These are phyloP conservation scores for Backusella luteola DNA, from an alignment of 192 early-diverging fungal species.

Conservation along the genomic window DNA sequence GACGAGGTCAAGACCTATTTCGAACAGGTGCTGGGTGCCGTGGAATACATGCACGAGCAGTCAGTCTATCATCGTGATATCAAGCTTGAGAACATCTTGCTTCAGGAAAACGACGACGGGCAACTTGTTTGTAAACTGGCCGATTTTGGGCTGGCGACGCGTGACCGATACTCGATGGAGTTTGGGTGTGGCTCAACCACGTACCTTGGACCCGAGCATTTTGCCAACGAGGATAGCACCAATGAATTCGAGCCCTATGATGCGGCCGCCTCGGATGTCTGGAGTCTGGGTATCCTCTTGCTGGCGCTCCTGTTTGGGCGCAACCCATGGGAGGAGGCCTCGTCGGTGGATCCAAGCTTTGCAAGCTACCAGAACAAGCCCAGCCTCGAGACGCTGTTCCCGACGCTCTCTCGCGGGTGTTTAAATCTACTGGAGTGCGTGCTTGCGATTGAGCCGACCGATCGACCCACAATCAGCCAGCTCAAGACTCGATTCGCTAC, in stretches of 20 bases:
- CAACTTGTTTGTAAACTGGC: slow-evolving; percentile 59
- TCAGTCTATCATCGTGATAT: slow-evolving; percentile 92
- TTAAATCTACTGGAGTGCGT: slow-evolving; percentile 41
- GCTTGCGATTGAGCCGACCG: slow-evolving; percentile 44
- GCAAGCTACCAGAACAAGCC: slow-evolving; percentile 46
- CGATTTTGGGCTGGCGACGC: slow-evolving; percentile 92
- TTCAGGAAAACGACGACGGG: slow-evolving; percentile 24
- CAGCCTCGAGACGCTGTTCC: slow-evolving; percentile 43
- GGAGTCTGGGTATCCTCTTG: slow-evolving; percentile 80
- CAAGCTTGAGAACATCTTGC: slow-evolving; percentile 89
- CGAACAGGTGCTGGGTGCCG: slow-evolving; percentile 72
- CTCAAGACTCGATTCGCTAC: slow-evolving; percentile 21
- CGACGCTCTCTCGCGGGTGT: slow-evolving; percentile 36
- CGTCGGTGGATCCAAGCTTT: slow-evolving; percentile 44
- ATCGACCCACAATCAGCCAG: slow-evolving; percentile 37
- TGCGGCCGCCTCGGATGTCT: slow-evolving; percentile 69
- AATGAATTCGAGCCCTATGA: slow-evolving; percentile 41
- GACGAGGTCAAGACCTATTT: slow-evolving; percentile 63
- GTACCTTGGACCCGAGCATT: slow-evolving; percentile 85
- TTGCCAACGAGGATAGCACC: slow-evolving; percentile 33
- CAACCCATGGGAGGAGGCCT: slow-evolving; percentile 75
- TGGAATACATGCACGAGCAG: slow-evolving; percentile 75
- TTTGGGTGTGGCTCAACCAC: slow-evolving; percentile 87
- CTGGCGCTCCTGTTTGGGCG: slow-evolving; percentile 72
- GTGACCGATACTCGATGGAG: slow-evolving; percentile 68